Base-by-base conservation (phyloP, 2,329 filamentous ascomycete genomes). In the Xenoacremonium recifei region DNA sequence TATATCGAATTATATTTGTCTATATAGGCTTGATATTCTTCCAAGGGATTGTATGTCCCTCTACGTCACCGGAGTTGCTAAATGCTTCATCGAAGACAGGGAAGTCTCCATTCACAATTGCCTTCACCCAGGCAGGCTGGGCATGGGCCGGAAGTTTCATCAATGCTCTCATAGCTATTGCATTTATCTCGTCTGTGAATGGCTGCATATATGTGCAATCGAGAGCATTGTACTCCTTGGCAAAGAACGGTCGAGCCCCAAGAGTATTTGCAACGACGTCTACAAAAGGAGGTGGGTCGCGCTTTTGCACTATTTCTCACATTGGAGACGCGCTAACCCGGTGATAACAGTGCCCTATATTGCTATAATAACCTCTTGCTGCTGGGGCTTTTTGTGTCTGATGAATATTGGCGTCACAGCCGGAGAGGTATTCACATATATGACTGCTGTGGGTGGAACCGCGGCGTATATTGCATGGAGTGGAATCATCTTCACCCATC, bases 21-120 rank as follows among this genome's bases (percentile, higher is more conserved):
- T 39, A 39, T n/a, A 39, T 39, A 19, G 36, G 36, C 15, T 30
- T 32, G 36, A 27, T 27, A 16, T 39, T 39, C n/a, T 39, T 39
- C 25, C 36, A 39, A 21, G 27, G 25, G 25, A 11, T 39, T 4
- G 32, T 39, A 9, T 39, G 27, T 27, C 36, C 36, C 5, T 39
- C 36, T 5, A 21, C 36, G 3, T 23, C 36, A 13, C 16, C 15
- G 4, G 27, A 27, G 10, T 31, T 39, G 23, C 30, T 39, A 12
- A 23, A 39, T 18, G 36, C 36, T 3, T 17, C 30, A 17, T 39
- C 36, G 25, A 27, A 23, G 13, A 27, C 32, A n/a, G 36, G 25
- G 11, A 30, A 23, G 6, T 39, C 36, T 3, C 36, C 36, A 3
- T 39, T 39, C 13, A 39, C 36, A 6, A 39, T 39, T 21, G 27